Evolutionary conservation across 2,329 filamentous ascomycete genomes (phyloP).

Genomic region (Fusarium torreyae): DNA sequence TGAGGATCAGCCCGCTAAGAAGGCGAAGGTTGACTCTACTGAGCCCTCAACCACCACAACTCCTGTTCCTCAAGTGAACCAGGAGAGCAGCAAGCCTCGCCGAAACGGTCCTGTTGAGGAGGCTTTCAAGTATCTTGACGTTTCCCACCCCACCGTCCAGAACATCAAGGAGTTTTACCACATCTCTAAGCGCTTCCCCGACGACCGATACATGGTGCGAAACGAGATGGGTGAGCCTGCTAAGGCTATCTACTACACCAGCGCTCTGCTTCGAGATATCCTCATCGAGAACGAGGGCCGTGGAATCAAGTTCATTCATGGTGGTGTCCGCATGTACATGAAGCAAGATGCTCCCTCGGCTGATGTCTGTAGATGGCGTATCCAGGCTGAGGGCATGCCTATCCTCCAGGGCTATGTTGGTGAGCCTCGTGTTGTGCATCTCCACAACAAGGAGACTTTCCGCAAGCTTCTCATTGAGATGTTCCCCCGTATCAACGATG

Average conservation of each 20-base stretch:
- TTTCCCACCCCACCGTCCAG: conserved; percentile 81
- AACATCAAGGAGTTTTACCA: conserved; percentile 88
- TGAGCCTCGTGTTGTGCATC: conserved; percentile 79
- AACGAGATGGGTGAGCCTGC: conserved; percentile 90
- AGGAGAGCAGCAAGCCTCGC: conserved; percentile 54
- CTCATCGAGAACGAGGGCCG: conserved; percentile 89
- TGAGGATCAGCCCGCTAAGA: conserved; percentile 63
- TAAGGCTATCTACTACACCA: conserved; percentile 98
- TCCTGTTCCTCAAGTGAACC: conserved; percentile 47
- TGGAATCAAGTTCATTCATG: conserved; percentile 95
- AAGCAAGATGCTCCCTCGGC: conserved; percentile 93
- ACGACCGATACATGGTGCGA: conserved; percentile 94
- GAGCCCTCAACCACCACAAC: conserved; percentile 41
- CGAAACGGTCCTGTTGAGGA: conserved; percentile 80
- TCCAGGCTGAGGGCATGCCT: conserved; percentile 93
- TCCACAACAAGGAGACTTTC: conserved; percentile 85
- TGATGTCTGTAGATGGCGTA: conserved; percentile 92
- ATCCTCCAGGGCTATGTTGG: conserved; percentile 94
- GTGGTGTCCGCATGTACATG: conserved; percentile 98
- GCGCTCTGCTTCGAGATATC: conserved; percentile 85
- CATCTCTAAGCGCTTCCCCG: conserved; percentile 86
- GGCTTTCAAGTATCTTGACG: conserved; percentile 90
- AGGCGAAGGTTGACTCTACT: conserved; percentile 60
- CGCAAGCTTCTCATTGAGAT: conserved; percentile 90
- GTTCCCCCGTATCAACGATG: conserved; percentile 89